Evolutionary conservation across 2,329 filamentous ascomycete species (phyloP).

Genomic region (Phialophora tarda): DNA sequence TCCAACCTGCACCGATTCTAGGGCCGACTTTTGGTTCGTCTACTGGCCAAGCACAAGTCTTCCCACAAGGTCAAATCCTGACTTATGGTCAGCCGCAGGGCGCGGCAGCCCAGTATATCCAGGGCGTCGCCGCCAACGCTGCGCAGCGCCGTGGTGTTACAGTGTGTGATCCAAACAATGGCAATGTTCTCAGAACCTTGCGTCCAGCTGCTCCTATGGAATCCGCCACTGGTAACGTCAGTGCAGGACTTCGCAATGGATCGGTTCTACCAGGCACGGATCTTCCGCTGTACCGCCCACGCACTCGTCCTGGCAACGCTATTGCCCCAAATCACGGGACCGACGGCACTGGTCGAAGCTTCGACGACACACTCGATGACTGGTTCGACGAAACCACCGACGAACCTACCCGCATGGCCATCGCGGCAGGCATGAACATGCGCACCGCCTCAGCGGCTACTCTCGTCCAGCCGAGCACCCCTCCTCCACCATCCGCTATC

Average conservation of each 20-base stretch:
- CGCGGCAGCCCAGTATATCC: not conserved
- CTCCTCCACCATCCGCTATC: not conserved
- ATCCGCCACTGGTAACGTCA: not conserved
- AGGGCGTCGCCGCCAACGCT: not conserved
- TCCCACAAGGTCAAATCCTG: not conserved
- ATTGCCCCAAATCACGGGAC: not conserved
- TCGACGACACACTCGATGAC: constrained; percentile 10
- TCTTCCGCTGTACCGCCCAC: not conserved
- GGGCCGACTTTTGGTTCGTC: not conserved
- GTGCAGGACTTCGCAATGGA: not conserved
- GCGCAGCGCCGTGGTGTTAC: constrained; percentile 22
- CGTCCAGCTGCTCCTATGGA: not conserved
- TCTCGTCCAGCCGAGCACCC: constrained; percentile 6
- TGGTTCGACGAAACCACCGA: constrained; percentile 12
- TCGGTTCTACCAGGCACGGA: not conserved
- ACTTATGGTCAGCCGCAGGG: constrained; percentile 1
- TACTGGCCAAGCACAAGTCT: not conserved
- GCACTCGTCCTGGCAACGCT: not conserved
- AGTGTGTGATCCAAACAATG: constrained; percentile 20
- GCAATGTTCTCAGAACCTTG: not conserved
- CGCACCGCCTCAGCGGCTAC: constrained; percentile 5
- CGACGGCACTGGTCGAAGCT: not conserved
- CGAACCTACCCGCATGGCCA: constrained; percentile 8
- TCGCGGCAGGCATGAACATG: constrained; percentile 7
- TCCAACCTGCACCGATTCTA: constrained; percentile 8